Percentiles rank a stretch among this genome's conserved stretches.
Evolutionary conservation across 306 rosid species (phyloP).

Genomic region (Dryas octopetala): DNA sequence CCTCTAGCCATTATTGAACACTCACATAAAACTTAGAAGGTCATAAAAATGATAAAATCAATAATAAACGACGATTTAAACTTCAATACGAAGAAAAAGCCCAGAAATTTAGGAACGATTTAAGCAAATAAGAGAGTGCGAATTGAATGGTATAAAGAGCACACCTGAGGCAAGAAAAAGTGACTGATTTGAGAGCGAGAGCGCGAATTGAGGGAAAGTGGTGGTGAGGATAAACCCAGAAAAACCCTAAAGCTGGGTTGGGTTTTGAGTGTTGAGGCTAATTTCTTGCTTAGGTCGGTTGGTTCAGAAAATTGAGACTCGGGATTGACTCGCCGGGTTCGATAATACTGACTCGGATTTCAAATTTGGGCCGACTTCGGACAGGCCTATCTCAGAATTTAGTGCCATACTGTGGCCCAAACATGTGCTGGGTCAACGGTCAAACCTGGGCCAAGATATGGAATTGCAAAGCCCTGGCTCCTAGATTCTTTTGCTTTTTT

Average conservation of each 20-base stretch:
- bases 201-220: slow-evolving; percentile 32
- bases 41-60: slow-evolving; percentile 1
- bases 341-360: background rate
- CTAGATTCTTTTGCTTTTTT: no score
- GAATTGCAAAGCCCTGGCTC: no score
- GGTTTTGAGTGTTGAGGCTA: background rate
- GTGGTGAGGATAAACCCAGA: slow-evolving; percentile 19
- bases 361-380: background rate
- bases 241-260: slow-evolving; percentile 18
- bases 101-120: background rate
- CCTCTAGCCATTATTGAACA: slow-evolving; percentile 59
- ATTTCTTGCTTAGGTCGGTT: background rate
- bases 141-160: slow-evolving; percentile 4
- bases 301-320: no score
- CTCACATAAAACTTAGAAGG: background rate
- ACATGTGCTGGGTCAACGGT: no score
- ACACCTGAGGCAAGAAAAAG: slow-evolving; percentile 16
- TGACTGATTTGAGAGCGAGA: slow-evolving; percentile 19
- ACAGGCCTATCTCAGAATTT: background rate
- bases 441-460: no score
- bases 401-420: no score
- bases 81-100: background rate
- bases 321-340: background rate
- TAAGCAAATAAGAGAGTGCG: background rate
- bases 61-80: background rate